These are phyloP conservation scores for Byssoonygena ceratinophila DNA, from an alignment of 2,329 filamentous ascomycete species.

Conservation along the genomic window DNA sequence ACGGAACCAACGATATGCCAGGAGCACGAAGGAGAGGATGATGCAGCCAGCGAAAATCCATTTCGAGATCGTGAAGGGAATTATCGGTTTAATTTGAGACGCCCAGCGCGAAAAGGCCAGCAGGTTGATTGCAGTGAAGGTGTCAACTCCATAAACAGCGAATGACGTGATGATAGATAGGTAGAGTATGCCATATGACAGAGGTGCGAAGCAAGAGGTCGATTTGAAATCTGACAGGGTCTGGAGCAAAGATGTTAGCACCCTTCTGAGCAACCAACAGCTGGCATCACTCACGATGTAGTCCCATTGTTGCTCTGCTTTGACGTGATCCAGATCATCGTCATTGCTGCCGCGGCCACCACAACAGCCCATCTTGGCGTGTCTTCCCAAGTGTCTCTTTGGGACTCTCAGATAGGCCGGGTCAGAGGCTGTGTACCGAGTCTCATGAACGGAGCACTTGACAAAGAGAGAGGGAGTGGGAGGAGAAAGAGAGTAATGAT, in stretches of 20 bases:
- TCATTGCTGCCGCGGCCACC: slow-evolving; percentile 43
- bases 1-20: slow-evolving; percentile 67
- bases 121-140: slow-evolving; percentile 84
- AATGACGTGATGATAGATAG: slow-evolving; percentile 67
- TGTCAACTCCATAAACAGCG: slow-evolving; percentile 80
- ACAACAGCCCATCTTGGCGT: slow-evolving; percentile 53
- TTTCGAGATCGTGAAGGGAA: slow-evolving; percentile 68
- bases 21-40: slow-evolving; percentile 74
- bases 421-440: background rate
- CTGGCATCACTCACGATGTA: slow-evolving; percentile 58
- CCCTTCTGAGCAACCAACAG: background rate
- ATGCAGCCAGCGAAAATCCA: slow-evolving; percentile 95
- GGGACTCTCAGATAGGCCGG: background rate
- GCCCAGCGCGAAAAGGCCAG: slow-evolving; percentile 85
- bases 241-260: slow-evolving; percentile 24
- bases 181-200: slow-evolving; percentile 80
- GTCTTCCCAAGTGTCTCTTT: background rate
- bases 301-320: slow-evolving; percentile 85
- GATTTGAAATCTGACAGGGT: slow-evolving; percentile 68
- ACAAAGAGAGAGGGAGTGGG: background rate
- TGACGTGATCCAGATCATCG: slow-evolving; percentile 52
- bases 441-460: background rate
- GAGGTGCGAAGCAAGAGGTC: slow-evolving; percentile 60
- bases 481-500: background rate
- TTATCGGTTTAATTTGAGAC: slow-evolving; percentile 65